Evolutionary conservation across 1,284 basidiomycete genomes (phyloP).

Genomic region (Trichosporon sp.): DNA sequence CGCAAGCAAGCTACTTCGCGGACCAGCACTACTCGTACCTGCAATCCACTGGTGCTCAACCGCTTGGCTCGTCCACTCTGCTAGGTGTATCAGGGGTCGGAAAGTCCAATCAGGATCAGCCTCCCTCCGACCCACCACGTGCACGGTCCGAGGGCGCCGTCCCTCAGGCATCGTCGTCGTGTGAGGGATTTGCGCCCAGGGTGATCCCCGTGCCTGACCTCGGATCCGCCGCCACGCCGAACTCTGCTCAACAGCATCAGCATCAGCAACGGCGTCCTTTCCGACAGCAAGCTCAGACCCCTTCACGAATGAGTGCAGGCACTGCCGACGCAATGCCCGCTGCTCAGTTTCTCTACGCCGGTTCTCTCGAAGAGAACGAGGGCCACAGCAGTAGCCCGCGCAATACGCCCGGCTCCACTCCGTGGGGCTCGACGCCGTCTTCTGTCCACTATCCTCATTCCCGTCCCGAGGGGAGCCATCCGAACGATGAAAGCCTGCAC

Average conservation of each 20-base stretch:
- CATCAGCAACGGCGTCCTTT: not conserved
- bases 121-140: not conserved
- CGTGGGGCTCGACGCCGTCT: not conserved
- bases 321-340: not conserved
- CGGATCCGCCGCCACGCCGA: not conserved
- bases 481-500: not conserved
- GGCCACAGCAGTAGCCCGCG: not conserved
- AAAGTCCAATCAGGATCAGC: not conserved
- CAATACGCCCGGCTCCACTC: not conserved
- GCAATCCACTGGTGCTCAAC: not conserved
- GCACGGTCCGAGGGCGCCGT: conserved; percentile 1
- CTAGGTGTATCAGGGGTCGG: not conserved
- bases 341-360: not conserved
- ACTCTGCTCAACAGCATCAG: not conserved
- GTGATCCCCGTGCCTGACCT: not conserved
- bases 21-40: not conserved
- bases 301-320: not conserved
- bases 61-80: not conserved
- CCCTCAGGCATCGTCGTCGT: not conserved
- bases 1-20: not conserved
- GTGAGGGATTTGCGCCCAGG: not conserved
- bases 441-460: not conserved
- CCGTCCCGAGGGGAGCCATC: not conserved
- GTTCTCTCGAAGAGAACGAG: not conserved
- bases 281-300: not conserved